phyloP scores from a whole-genome alignment of 352 stramenopile genomes.

The Phytopythium chamaehyphon region DNA sequence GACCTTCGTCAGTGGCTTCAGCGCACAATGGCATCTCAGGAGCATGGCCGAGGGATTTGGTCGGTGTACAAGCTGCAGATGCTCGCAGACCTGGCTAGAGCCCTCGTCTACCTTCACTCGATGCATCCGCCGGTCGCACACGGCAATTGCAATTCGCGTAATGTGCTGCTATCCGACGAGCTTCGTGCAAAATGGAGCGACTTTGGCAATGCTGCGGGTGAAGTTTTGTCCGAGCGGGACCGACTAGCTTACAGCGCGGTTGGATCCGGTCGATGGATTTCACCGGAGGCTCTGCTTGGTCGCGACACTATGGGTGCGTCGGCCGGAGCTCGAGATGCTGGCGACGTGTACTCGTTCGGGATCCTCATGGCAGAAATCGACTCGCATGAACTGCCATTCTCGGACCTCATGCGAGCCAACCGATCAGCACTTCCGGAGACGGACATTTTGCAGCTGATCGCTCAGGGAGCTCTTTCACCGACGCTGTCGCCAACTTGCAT shows the following conservation, averaged over 20 bases:
- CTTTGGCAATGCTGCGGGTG: conserved; percentile 49
- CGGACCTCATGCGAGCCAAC: conserved; percentile 62
- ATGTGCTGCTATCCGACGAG: conserved; percentile 50
- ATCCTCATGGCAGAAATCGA: conserved; percentile 71
- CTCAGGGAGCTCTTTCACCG: conserved; percentile 47
- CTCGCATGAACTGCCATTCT: conserved; percentile 66
- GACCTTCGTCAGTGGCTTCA: conserved; percentile 72
- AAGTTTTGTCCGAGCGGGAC: conserved; percentile 52
- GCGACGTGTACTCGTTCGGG: conserved; percentile 66
- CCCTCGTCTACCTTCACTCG: conserved; percentile 64
- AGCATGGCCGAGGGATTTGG: conserved; percentile 32
- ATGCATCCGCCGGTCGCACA: conserved; percentile 54
- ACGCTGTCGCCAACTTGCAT: conserved; percentile 50
- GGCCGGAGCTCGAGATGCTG: conserved; percentile 26
- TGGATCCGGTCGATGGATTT: conserved; percentile 69
- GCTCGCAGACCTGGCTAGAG: conserved; percentile 53
- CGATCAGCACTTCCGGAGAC: conserved; percentile 46
- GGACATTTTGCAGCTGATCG: conserved; percentile 66
- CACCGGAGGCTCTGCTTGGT: conserved; percentile 56
- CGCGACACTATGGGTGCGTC: conserved; percentile 34
- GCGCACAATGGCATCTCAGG: conserved; percentile 21
- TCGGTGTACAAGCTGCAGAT: conserved; percentile 53
- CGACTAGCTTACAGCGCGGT: conserved; percentile 60
- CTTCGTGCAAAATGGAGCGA: conserved; percentile 67
- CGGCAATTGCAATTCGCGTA: conserved; percentile 64